These are phyloP conservation scores for Vicia faba DNA, from an alignment of 306 rosid species.

Conservation along the genomic window DNA sequence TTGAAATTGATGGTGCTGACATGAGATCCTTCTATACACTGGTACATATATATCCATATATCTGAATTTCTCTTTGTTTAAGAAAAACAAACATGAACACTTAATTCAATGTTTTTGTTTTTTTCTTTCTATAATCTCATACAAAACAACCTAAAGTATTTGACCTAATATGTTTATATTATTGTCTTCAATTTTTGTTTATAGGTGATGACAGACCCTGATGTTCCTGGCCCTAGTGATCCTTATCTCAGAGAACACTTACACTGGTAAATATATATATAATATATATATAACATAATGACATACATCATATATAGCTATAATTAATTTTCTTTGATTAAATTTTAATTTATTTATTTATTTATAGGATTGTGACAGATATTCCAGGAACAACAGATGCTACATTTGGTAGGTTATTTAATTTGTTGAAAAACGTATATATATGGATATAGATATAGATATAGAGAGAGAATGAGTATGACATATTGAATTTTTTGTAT, in stretches of 20 bases:
- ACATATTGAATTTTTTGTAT: not conserved
- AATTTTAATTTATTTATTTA: not conserved
- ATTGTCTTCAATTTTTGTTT: slow-evolving; percentile 19
- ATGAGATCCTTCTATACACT: slow-evolving; percentile 89
- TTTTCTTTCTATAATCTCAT: slow-evolving; percentile 10
- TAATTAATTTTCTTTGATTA: not conserved
- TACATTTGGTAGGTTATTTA: slow-evolving; percentile 75
- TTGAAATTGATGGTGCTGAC: slow-evolving; percentile 80
- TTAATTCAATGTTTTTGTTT: not conserved
- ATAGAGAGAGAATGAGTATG: not conserved
- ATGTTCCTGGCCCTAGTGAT: slow-evolving; percentile 97
- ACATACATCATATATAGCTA: not conserved
- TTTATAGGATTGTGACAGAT: slow-evolving; percentile 94
- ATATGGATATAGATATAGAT: not conserved
- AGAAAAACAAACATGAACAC: not conserved
- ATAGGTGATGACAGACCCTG: slow-evolving; percentile 93
- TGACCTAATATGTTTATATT: slow-evolving; percentile 11
- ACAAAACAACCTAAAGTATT: slow-evolving; percentile 5
- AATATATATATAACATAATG: not conserved
- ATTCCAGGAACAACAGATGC: slow-evolving; percentile 98
- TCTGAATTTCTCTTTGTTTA: not conserved
- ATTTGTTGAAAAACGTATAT: not conserved
- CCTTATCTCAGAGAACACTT: slow-evolving; percentile 90
- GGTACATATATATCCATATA: slow-evolving; percentile 49
- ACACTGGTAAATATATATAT: slow-evolving; percentile 60